Evolutionary conservation across 106 monocot genomes (phyloP).

Genomic region (Dioscorea dumetorum): DNA sequence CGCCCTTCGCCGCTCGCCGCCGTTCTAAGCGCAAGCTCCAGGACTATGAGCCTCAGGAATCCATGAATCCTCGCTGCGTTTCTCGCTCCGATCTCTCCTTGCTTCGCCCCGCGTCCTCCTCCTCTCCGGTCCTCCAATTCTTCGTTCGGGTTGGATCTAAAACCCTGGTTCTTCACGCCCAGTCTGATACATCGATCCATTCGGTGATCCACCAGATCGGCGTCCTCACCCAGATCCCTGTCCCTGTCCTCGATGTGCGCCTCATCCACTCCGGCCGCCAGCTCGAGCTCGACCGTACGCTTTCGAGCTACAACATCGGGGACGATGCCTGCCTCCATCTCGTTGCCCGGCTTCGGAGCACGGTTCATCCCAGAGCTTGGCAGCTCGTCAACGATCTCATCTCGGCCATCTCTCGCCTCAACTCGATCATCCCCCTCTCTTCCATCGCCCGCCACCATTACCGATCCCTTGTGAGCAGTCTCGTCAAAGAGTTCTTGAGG

Average conservation of each 20-base stretch:
- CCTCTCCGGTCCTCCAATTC: conserved; percentile 38
- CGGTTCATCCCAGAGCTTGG: conserved; percentile 42
- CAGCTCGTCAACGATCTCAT: conserved; percentile 38
- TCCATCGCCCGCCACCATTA: neutral
- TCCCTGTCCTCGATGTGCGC: conserved; percentile 23
- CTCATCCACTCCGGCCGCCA: conserved; percentile 58
- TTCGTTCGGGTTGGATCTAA: conserved; percentile 39
- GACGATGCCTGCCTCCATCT: conserved; percentile 50
- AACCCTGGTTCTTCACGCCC: conserved; percentile 48
- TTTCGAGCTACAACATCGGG: conserved; percentile 25
- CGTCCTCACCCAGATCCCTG: conserved; percentile 10
- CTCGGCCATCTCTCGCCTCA: conserved; percentile 1
- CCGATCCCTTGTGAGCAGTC: conserved; percentile 5
- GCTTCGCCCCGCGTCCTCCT: neutral
- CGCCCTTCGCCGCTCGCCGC: conserved; percentile 9
- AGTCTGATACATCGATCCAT: conserved; percentile 26
- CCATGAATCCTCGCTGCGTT: neutral
- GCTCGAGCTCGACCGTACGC: conserved; percentile 31
- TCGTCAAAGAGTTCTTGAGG: conserved; percentile 47
- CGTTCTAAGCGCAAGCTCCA: conserved; percentile 52
- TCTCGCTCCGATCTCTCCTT: neutral
- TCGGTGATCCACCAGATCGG: conserved; percentile 25
- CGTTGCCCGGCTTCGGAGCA: conserved; percentile 42
- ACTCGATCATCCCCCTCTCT: neutral
- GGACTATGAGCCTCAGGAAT: conserved; percentile 13